Conservation (phyloP, 169 alveolate species). For the Perkinsus marinus region DNA sequence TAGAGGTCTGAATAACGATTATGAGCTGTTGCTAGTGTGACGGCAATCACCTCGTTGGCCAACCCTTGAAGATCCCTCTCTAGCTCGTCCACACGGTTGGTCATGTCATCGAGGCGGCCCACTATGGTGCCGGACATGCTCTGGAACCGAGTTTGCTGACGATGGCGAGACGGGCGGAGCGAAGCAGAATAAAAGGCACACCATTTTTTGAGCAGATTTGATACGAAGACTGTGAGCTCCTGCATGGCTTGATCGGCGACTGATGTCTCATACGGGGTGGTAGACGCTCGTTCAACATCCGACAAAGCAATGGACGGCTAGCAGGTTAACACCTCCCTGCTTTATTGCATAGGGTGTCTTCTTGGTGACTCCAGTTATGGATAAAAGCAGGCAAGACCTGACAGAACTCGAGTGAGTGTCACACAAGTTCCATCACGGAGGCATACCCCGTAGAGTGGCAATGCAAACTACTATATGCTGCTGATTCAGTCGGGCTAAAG, state of each 20-base stretch:
- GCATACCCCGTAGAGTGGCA: no score
- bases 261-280: neutral
- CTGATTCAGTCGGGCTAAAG: neutral
- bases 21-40: neutral
- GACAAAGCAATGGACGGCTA: neutral
- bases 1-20: neutral
- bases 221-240: neutral
- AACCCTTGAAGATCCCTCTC: neutral
- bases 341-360: neutral
- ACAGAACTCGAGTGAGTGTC: neutral
- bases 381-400: neutral
- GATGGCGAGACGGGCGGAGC: neutral
- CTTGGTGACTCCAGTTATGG: neutral
- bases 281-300: neutral
- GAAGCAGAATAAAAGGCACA: neutral
- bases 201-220: neutral
- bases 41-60: no score
- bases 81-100: slow-evolving; percentile 13
- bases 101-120: slow-evolving; percentile 19
- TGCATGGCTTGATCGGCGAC: neutral
- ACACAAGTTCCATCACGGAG: no score
- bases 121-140: slow-evolving; percentile 17
- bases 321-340: neutral
- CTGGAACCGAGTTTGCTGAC: slow-evolving; percentile 13
- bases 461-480: no score